These are phyloP conservation scores for Quillaja saponaria DNA, from an alignment of 306 rosid genomes.

Conservation along the genomic window DNA sequence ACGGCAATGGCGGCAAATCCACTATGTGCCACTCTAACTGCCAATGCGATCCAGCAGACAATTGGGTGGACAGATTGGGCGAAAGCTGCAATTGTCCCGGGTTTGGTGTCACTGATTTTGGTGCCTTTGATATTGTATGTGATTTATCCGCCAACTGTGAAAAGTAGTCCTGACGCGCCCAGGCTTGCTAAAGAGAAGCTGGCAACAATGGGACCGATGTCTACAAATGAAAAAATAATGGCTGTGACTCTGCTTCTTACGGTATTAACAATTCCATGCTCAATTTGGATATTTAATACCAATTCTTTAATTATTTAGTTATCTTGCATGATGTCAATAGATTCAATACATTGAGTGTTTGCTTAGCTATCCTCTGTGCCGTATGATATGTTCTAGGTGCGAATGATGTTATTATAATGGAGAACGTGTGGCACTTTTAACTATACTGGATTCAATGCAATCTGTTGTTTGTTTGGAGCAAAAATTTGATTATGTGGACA, in stretches of 20 bases:
- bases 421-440: background rate
- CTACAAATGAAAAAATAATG: constrained; percentile 77
- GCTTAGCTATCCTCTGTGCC: no score
- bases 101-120: constrained; percentile 75
- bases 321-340: no score
- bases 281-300: no score
- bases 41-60: constrained; percentile 71
- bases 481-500: constrained; percentile 11
- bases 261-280: constrained; percentile 39
- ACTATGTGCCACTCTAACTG: constrained; percentile 70
- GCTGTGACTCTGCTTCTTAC: constrained; percentile 82
- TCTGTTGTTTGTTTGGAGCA: background rate
- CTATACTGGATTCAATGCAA: background rate
- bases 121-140: constrained; percentile 83
- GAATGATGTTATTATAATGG: background rate
- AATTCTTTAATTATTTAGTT: background rate
- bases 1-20: constrained; percentile 99
- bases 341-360: no score
- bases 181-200: constrained; percentile 86
- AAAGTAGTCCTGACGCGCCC: constrained; percentile 91
- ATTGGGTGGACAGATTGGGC: constrained; percentile 99
- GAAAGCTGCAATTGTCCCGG: constrained; percentile 84
- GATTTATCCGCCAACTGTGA: constrained; percentile 82
- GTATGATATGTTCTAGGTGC: background rate
- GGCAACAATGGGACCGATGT: constrained; percentile 90